Conservation (phyloP, 805 yeast genomes). For the Myxozyma melibiosi region DNA sequence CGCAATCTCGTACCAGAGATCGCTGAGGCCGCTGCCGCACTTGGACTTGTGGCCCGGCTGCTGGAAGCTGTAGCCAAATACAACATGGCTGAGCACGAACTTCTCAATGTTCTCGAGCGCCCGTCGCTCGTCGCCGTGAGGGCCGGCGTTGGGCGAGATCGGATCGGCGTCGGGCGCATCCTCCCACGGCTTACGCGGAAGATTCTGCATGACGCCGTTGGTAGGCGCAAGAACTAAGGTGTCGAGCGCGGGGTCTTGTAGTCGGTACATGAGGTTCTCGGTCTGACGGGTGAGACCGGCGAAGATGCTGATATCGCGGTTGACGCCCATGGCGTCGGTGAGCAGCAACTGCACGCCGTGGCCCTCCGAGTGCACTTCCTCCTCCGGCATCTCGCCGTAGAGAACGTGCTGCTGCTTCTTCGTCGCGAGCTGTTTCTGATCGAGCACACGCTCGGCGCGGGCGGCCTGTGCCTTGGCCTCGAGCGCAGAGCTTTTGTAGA, state of each 20-base stretch:
- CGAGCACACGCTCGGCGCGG: slow-evolving; percentile 8
- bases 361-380: slow-evolving; percentile 10
- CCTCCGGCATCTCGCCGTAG: slow-evolving; percentile 21
- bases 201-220: slow-evolving; percentile 57
- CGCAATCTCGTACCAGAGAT: slow-evolving; percentile 29
- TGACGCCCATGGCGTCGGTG: slow-evolving; percentile 46
- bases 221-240: slow-evolving; percentile 71
- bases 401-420: slow-evolving; percentile 20
- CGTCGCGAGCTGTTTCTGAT: slow-evolving; percentile 1
- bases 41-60: slow-evolving; percentile 15
- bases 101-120: slow-evolving; percentile 55
- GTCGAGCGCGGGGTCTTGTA: slow-evolving; percentile 49
- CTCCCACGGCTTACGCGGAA: slow-evolving; percentile 75
- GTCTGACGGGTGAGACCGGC: slow-evolving; percentile 72
- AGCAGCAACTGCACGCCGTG: slow-evolving; percentile 41
- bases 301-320: slow-evolving; percentile 58
- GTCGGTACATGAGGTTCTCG: slow-evolving; percentile 48
- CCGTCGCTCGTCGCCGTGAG: slow-evolving; percentile 50
- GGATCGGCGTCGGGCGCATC: slow-evolving; percentile 60
- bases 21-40: slow-evolving; percentile 22
- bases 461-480: slow-evolving; percentile 3
- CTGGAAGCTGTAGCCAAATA: slow-evolving; percentile 38
- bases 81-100: slow-evolving; percentile 67
- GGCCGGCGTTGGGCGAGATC: slow-evolving; percentile 31
- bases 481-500: slow-evolving; percentile 7